Base-by-base conservation (phyloP, 1,284 basidiomycete genomes). In the Malassezia brasiliensis region DNA sequence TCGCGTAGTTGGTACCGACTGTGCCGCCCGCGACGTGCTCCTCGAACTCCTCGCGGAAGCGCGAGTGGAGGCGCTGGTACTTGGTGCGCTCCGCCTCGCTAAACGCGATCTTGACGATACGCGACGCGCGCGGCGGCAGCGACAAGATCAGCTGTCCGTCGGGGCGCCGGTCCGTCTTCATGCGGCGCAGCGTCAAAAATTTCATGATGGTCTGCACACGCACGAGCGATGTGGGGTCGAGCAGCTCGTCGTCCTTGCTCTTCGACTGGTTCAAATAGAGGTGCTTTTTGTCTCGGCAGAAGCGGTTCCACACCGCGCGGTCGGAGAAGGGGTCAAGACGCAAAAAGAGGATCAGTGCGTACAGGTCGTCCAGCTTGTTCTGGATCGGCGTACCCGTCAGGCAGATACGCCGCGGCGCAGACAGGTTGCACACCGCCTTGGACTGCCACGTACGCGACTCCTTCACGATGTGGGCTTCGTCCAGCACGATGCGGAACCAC, bases 131-230 rank as follows among this genome's bases (percentile, higher is more conserved):
- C 20, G 88, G 84, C 30, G 94, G 94, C 17, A 73, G 82, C 15
- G 84, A 79, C 15, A 99, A 81, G 53, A 99, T 90, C 59, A 78
- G 83, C 68, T 84, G 81, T 28, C 94, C 94, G 60, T 90, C 83
- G 53, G 83, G 80, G 5, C 83, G 80, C 65, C 82, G 87, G 22
- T 85, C 84, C 69, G 96, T 88, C 77, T 99, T 99, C 19, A 93
- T 96, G 36, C 94, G 85, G 9, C 94, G 88, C 9, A 99, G 81
- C 0, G 93, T 93, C 67, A 96, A 86, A 72, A 88, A 88, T 68
- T 88, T 86, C 91, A 99, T 96, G 76, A 98, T 86, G 38, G 87
- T 88, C 77, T 96, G 91, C 19, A 99, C 79, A n/a, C 91, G 86
- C 2, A 85, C 87, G 28, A 96, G 82, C 52, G 91, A 93, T 37